These are phyloP conservation scores for Podila verticillata DNA, from an alignment of 192 early-diverging fungal genomes.

Conservation along the genomic window DNA sequence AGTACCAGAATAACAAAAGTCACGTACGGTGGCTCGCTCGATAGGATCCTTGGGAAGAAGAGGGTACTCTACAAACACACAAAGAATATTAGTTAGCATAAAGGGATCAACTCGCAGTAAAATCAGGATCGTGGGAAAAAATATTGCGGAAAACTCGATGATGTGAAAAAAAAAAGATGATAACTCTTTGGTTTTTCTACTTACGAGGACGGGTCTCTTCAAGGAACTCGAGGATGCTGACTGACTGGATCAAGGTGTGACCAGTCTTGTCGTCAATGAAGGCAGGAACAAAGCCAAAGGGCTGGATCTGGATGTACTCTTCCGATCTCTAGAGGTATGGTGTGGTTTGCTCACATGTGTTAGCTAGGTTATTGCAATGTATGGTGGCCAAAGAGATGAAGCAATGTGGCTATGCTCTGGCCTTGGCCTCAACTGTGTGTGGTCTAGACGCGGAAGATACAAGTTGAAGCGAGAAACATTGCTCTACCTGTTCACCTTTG, in stretches of 20 bases:
- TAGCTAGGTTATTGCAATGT: neutral
- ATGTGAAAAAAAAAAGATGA: neutral
- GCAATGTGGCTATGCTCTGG: too few species aligned
- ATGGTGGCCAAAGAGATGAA: neutral
- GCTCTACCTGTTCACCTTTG: slow-evolving; percentile 74
- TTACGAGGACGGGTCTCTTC: slow-evolving; percentile 78
- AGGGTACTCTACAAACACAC: slow-evolving; percentile 45
- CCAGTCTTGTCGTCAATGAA: slow-evolving; percentile 68
- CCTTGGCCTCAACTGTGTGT: too few species aligned
- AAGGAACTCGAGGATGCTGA: slow-evolving; percentile 89
- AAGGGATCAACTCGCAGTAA: neutral
- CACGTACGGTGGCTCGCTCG: slow-evolving; percentile 66
- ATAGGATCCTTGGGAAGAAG: slow-evolving; percentile 79
- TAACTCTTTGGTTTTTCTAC: neutral
- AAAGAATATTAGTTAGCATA: neutral
- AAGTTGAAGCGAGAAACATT: neutral
- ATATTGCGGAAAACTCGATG: neutral
- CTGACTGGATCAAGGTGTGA: slow-evolving; percentile 67
- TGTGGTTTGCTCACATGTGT: too few species aligned
- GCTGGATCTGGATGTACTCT: slow-evolving; percentile 73
- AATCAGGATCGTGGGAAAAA: slow-evolving; percentile 18
- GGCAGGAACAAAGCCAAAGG: slow-evolving; percentile 73
- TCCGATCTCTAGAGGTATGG: slow-evolving; percentile 53
- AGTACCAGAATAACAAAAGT: neutral
- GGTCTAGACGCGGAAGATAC: neutral